phyloP scores from a whole-genome alignment of 192 early-diverging fungal species.

The Jimgerdemannia lactiflua region DNA sequence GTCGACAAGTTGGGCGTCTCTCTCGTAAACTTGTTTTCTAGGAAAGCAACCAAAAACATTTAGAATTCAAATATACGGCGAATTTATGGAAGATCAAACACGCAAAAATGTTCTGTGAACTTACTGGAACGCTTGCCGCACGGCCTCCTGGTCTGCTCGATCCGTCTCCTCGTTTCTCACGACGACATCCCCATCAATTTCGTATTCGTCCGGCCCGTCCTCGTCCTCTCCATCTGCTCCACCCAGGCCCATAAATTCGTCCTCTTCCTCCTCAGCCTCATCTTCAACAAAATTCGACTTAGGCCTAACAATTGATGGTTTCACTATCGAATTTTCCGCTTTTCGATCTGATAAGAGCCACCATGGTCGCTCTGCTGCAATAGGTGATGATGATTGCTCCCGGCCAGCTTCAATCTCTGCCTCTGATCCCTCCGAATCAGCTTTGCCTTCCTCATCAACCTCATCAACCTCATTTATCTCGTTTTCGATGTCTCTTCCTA shows the following conservation, averaged over 20 bases:
- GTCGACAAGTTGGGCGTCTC: constrained; percentile 26
- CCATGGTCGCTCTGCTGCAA: background rate
- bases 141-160: constrained; percentile 16
- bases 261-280: constrained; percentile 38
- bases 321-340: background rate
- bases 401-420: constrained; percentile 1
- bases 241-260: constrained; percentile 29
- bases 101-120: background rate
- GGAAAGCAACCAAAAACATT: background rate
- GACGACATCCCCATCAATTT: constrained; percentile 31
- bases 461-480: background rate
- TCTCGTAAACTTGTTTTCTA: constrained; percentile 28
- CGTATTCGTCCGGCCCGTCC: constrained; percentile 30
- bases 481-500: background rate
- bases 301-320: background rate
- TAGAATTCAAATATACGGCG: no score
- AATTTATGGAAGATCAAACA: background rate
- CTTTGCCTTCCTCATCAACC: background rate
- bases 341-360: background rate
- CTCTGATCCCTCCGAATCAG: background rate
- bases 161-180: constrained; percentile 22
- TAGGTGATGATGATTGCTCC: background rate
- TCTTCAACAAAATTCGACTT: constrained; percentile 25
- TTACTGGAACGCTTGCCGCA: constrained; percentile 26
- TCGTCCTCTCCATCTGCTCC: constrained; percentile 23